Base-by-base conservation (phyloP, 2,329 filamentous ascomycete genomes). In the Clarireedia homoeocarpa region DNA sequence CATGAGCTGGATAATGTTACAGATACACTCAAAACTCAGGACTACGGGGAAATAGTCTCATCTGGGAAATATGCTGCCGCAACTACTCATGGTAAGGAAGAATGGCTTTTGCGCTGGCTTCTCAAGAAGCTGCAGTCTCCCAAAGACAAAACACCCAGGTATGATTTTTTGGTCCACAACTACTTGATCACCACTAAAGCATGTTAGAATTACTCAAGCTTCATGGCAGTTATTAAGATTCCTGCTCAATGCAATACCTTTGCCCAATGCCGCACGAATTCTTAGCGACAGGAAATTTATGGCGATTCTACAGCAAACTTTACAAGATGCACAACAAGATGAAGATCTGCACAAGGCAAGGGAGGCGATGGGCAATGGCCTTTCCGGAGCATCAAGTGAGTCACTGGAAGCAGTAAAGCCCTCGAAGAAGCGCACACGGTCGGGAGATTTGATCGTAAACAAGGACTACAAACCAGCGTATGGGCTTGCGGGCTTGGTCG, bases 241-340 rank as follows among this genome's bases (percentile, higher is more conserved):
- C 57, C 74, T 86, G 48, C 77, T 89, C 53, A 73, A 77, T 50
- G 73, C 82, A n/a, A 81, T 92, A 17, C 85, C 88, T 0, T 73
- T 83, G 0, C 84, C 86, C 47, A 84, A 82, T 10, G 75, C 89
- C 24, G 87, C 88, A 7, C 83, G 84, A 57, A 83, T 87, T 4
- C 76, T 95, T 6, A 83, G 82, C 23, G 84, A 91, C 57, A 77
- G 85, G 56, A 79, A 82, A 47, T 89, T 95, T 53, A 72, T 88
- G 36, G 71, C 73, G 1, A 79, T 89, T 9, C 69, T 95, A 44
- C 82, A 85, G 63, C 79, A 82, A 63, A 81, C 85, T 0, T 71
- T 91, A 48, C 76, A 81, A 48, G 85, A 90, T 51, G 61, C 74
- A 61, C 65, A 67, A 48, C 66, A 69, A 34, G 30, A 34, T 34